phyloP scores from a whole-genome alignment of 1,284 basidiomycete genomes.

The Agaricales sp. region DNA sequence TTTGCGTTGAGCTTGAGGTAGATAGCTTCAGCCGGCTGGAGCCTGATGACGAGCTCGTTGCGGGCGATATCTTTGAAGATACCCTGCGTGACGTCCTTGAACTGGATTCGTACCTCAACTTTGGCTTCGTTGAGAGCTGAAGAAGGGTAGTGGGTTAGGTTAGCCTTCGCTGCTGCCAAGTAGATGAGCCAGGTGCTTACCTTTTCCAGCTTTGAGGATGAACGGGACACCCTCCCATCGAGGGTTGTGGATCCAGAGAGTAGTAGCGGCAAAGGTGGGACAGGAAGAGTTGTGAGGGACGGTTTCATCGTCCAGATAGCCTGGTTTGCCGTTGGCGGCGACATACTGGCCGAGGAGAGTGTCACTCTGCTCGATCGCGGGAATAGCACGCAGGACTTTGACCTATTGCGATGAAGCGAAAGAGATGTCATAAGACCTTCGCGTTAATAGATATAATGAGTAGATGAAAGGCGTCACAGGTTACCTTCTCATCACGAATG shows the following conservation, averaged over 20 bases:
- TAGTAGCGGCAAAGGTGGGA: slow-evolving; percentile 86
- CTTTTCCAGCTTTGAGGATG: slow-evolving; percentile 95
- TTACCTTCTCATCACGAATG: slow-evolving; percentile 92
- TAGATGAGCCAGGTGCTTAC: slow-evolving; percentile 29
- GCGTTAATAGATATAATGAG: slow-evolving; percentile 9
- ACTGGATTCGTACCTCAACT: slow-evolving; percentile 93
- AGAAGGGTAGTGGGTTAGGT: slow-evolving; percentile 3
- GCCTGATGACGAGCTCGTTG: slow-evolving; percentile 92
- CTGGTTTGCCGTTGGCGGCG: slow-evolving; percentile 80
- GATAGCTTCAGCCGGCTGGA: slow-evolving; percentile 90
- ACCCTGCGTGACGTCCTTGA: slow-evolving; percentile 91
- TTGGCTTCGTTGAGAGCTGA: slow-evolving; percentile 92
- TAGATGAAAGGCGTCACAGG: slow-evolving; percentile 12
- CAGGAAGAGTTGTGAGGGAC: slow-evolving; percentile 87
- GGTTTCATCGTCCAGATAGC: slow-evolving; percentile 93
- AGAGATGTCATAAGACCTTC: slow-evolving; percentile 10
- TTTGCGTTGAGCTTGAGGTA: slow-evolving; percentile 95
- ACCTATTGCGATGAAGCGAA: slow-evolving; percentile 41
- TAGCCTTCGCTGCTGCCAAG: too few species aligned
- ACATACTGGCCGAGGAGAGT: slow-evolving; percentile 91
- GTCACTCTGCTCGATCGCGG: slow-evolving; percentile 69
- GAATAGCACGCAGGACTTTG: slow-evolving; percentile 87
- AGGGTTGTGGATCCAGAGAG: slow-evolving; percentile 86
- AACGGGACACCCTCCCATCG: slow-evolving; percentile 97
- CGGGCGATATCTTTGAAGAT: slow-evolving; percentile 93